A percentile compares a stretch with the other conserved stretches of the same genome.
Conservation (phyloP, 257 asterid genomes). For the Solanum chaucha region DNA sequence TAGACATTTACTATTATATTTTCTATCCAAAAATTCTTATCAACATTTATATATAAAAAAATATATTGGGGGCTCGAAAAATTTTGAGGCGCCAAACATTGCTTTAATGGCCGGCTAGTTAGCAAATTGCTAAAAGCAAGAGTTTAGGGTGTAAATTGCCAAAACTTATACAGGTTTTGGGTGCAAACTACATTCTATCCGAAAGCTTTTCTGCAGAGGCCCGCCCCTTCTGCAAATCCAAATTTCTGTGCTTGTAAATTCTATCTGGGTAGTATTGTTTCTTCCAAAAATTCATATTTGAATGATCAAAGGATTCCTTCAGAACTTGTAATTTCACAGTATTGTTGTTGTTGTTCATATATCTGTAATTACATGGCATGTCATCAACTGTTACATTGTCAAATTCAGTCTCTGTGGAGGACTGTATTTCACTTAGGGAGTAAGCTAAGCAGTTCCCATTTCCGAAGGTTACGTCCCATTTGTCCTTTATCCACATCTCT, state of each 20-base stretch:
- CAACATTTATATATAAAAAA: background rate
- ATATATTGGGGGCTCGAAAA: too few relatives aligned
- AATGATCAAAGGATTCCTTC: background rate
- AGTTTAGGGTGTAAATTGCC: background rate
- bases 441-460: constrained; percentile 6
- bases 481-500: constrained; percentile 14
- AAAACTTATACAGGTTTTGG: background rate
- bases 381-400: constrained; percentile 29
- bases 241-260: background rate
- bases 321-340: background rate
- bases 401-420: constrained; percentile 33
- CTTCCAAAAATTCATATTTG: background rate
- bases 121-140: background rate
- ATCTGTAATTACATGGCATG: constrained; percentile 36
- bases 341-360: background rate
- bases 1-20: background rate
- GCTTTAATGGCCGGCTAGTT: background rate
- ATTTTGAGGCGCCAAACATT: too few relatives aligned
- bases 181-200: background rate
- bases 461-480: constrained; percentile 9
- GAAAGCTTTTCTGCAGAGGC: background rate
- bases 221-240: background rate
- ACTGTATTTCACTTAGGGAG: constrained; percentile 27
- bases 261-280: background rate
- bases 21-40: background rate